A percentile compares a stretch with the other conserved stretches of the same genome.
These are phyloP conservation scores for Zygnema circumcarinatum DNA, from an alignment of 139 green algal species.

Conservation along the genomic window DNA sequence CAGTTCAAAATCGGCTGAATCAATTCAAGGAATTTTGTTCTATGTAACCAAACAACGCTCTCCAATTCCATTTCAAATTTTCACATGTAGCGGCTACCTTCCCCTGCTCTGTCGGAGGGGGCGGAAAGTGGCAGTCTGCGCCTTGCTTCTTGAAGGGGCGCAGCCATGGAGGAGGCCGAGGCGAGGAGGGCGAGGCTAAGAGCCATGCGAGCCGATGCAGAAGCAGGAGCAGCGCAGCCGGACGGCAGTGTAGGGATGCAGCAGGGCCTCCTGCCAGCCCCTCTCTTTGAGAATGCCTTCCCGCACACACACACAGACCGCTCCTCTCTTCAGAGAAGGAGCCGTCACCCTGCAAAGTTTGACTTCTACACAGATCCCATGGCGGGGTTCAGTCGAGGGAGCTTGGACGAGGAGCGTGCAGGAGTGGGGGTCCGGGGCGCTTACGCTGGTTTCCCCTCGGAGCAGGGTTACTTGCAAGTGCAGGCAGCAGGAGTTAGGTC, in stretches of 20 bases:
- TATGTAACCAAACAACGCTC: too few species aligned
- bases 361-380: background rate
- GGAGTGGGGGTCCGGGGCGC: background rate
- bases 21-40: too few species aligned
- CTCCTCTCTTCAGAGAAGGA: background rate
- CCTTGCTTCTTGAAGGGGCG: too few species aligned
- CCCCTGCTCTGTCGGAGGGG: too few species aligned
- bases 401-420: background rate
- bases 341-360: background rate
- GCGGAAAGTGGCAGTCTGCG: too few species aligned
- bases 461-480: background rate
- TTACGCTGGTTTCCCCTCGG: background rate
- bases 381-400: background rate
- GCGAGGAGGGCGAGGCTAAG: background rate
- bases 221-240: background rate
- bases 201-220: background rate
- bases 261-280: background rate
- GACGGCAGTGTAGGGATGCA: background rate
- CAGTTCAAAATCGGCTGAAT: too few species aligned
- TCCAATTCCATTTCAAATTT: too few species aligned
- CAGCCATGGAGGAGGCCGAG: constrained; percentile 15
- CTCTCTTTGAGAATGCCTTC: background rate
- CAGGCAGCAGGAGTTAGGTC: background rate
- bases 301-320: background rate
- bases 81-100: too few species aligned